Base-by-base conservation (phyloP, 2,329 filamentous ascomycete genomes). In the Pestalotiopsis sp. region DNA sequence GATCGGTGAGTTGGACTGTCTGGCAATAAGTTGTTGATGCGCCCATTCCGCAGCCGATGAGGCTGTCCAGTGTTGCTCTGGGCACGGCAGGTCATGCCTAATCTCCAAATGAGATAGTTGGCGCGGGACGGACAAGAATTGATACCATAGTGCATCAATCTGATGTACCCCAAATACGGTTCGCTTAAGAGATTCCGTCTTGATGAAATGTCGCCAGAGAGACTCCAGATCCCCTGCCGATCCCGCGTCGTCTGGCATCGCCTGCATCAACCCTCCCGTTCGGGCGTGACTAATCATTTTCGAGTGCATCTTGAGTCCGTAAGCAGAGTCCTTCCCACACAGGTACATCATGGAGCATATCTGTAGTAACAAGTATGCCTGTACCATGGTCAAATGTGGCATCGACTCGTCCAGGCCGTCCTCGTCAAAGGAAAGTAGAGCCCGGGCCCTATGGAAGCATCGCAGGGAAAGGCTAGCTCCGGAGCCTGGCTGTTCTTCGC, bases 341-440 rank as follows among this genome's bases (percentile, higher is more conserved):
- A 45, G 12, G 36, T 63, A 63, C 60, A 63, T 63, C 60, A 63
- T 63, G 25, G 60, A 38, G 20, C 38, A 63, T 38, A 63, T 63
- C 23, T 63, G 60, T 23, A 63, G 14, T 23, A 63, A 20, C 11
- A 63, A 45, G 12, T 63, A 63, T 17, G 60, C 38, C n/a, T 63
- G 60, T 4, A 63, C 60, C 60, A 63, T 38, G 60, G 31, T 63
- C n/a, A 63, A 13, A 41, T 36, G 17, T 5, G 31, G 60, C 20
- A 45, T 36, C 4, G 38, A 25, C 23, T 63, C 60, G 20, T 41
- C 60, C 27, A 20, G 38, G n/a, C 36, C 31, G 17, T 36, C 60
- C 31, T 63, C 60, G 17, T 45, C 60, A 23, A 40, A 20, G 12
- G 36, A 25, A 5, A 63, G 23, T 7, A 63, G n/a, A 36, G 23